These are phyloP conservation scores for Vaccinium macrocarpon DNA, from an alignment of 148 eudicot genomes.

Conservation along the genomic window DNA sequence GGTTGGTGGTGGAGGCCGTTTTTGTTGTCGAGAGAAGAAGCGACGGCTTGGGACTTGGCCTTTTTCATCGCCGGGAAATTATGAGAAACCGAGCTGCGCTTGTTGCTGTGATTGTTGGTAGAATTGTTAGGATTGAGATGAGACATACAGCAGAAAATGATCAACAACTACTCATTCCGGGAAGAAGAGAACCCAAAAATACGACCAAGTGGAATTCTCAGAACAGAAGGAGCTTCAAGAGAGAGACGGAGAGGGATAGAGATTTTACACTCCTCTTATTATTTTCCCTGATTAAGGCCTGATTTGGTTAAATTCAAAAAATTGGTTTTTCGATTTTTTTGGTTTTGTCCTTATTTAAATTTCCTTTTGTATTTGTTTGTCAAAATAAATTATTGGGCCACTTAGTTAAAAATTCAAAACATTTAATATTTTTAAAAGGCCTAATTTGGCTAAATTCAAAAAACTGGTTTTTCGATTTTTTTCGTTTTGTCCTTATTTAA, in stretches of 20 bases:
- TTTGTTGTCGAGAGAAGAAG: conserved; percentile 36
- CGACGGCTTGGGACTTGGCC: conserved; percentile 54
- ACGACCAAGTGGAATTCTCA: not conserved
- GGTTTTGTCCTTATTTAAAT: too few species aligned
- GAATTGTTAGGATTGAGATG: conserved; percentile 18
- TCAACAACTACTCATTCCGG: conserved; percentile 15
- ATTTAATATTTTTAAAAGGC: too few species aligned
- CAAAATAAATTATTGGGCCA: too few species aligned
- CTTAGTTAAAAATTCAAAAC: too few species aligned
- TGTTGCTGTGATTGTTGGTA: conserved; percentile 16
- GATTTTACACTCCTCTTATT: not conserved
- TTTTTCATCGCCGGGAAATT: conserved; percentile 52
- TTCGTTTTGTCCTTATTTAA: too few species aligned
- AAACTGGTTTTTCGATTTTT: too few species aligned
- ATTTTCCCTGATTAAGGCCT: not conserved
- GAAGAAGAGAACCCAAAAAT: not conserved
- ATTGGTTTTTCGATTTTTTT: too few species aligned
- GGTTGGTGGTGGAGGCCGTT: conserved; percentile 36
- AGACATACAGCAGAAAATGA: conserved; percentile 32
- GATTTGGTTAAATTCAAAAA: too few species aligned
- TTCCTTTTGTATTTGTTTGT: too few species aligned
- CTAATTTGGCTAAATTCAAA: too few species aligned
- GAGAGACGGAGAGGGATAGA: not conserved
- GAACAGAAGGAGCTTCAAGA: not conserved
- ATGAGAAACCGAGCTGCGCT: conserved; percentile 13